Percentiles rank a stretch among this genome's conserved stretches.
These are phyloP conservation scores for Macrophomina pseudophaseolina DNA, from an alignment of 2,329 filamentous ascomycete genomes.

Conservation along the genomic window DNA sequence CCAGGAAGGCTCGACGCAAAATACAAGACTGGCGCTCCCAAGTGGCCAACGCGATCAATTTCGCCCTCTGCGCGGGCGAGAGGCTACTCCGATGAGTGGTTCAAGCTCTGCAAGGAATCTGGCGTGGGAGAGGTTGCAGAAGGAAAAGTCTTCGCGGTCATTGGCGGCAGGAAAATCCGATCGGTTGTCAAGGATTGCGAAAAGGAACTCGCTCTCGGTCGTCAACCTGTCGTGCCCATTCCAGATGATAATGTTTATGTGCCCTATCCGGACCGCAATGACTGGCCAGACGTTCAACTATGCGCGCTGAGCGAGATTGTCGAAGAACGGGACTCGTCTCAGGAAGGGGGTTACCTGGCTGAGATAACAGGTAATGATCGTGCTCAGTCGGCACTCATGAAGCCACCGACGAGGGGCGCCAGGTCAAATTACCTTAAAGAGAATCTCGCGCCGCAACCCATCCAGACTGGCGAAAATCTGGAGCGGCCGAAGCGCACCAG, in stretches of 20 bases:
- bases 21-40: constrained; percentile 53
- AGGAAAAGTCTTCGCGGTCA: constrained; percentile 53
- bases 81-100: constrained; percentile 59
- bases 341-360: constrained; percentile 46
- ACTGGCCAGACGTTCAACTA: constrained; percentile 42
- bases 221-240: constrained; percentile 56
- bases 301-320: constrained; percentile 46
- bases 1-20: constrained; percentile 58
- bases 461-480: constrained; percentile 38
- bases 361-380: constrained; percentile 55
- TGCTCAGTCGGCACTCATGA: constrained; percentile 19
- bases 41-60: constrained; percentile 48
- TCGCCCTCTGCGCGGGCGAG: constrained; percentile 29
- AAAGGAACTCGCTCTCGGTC: constrained; percentile 53
- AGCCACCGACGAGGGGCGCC: constrained; percentile 34
- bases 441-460: constrained; percentile 41
- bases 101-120: constrained; percentile 54
- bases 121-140: constrained; percentile 55
- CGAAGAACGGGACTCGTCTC: constrained; percentile 47
- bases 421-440: constrained; percentile 42
- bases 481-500: constrained; percentile 44
- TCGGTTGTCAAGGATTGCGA: constrained; percentile 57
- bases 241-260: constrained; percentile 55
- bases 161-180: constrained; percentile 53
- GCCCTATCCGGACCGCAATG: constrained; percentile 48